These are phyloP conservation scores for Diaporthe citri DNA, from an alignment of 2,329 filamentous ascomycete species.

Conservation along the genomic window DNA sequence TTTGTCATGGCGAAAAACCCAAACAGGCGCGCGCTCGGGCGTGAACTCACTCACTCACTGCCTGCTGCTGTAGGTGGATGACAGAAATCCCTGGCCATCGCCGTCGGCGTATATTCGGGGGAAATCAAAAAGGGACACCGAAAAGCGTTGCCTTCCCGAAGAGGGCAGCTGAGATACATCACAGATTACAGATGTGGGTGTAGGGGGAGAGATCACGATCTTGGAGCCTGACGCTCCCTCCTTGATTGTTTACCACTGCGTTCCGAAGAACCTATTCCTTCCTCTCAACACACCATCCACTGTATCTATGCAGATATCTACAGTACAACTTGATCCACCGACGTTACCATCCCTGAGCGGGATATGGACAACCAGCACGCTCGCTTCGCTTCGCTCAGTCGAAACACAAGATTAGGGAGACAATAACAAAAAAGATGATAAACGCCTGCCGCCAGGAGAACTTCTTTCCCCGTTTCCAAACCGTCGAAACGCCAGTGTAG, in stretches of 20 bases:
- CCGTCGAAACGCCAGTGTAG: constrained; percentile 8
- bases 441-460: constrained; percentile 3
- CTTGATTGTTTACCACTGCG: not conserved
- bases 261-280: not conserved
- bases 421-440: not conserved
- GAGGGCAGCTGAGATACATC: not conserved
- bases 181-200: not conserved
- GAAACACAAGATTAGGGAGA: constrained; percentile 4
- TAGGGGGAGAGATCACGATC: not conserved
- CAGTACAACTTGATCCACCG: not conserved
- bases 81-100: not conserved
- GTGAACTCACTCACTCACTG: not conserved
- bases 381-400: constrained; percentile 15
- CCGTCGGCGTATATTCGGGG: constrained; percentile 3
- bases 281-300: not conserved
- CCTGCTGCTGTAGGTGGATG: not conserved
- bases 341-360: not conserved
- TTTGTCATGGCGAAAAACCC: not conserved
- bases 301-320: constrained; percentile 8
- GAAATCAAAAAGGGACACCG: not conserved
- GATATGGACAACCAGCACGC: constrained; percentile 16
- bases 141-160: not conserved
- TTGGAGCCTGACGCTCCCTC: not conserved
- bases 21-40: not conserved
- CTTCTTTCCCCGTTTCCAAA: constrained; percentile 10